These are phyloP conservation scores for Picea abies DNA, from an alignment of 83 land plant genomes.

Conservation along the genomic window DNA sequence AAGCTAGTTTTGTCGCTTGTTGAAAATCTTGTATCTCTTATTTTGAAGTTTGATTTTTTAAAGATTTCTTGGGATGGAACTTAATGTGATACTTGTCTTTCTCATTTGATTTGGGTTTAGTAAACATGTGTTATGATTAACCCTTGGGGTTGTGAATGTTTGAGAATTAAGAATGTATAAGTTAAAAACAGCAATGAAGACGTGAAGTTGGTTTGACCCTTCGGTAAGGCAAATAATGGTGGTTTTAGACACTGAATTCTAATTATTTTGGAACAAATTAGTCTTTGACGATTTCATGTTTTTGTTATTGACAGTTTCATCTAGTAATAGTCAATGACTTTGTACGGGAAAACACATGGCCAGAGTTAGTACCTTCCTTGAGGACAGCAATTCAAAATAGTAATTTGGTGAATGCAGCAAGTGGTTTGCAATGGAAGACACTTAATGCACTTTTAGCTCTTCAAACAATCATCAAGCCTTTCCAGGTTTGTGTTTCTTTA, in stretches of 20 bases:
- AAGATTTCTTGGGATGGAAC: not conserved
- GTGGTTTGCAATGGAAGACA: conserved; percentile 44
- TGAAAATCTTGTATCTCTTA: not conserved
- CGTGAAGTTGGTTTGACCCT: not conserved
- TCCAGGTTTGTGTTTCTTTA: conserved; percentile 54
- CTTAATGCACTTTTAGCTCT: conserved; percentile 67
- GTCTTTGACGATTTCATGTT: not conserved
- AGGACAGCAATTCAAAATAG: conserved; percentile 63
- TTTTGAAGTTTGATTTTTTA: not conserved
- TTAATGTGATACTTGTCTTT: not conserved
- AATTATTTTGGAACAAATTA: not conserved
- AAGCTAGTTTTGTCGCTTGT: not conserved
- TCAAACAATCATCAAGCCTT: conserved; percentile 69
- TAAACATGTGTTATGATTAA: not conserved
- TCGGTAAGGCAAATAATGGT: not conserved
- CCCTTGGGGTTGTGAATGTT: not conserved
- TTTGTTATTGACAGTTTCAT: conserved; percentile 55
- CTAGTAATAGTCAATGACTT: conserved; percentile 56
- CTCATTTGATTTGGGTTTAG: not conserved
- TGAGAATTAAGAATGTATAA: not conserved
- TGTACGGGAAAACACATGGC: conserved; percentile 78
- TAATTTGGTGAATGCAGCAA: conserved; percentile 39
- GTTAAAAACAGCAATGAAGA: not conserved
- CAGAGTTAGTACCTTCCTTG: conserved; percentile 76
- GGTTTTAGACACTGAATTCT: not conserved